Evolutionary conservation across 192 early-diverging fungal species (phyloP).

Genomic region (Gaertneriomyces semiglobifer): DNA sequence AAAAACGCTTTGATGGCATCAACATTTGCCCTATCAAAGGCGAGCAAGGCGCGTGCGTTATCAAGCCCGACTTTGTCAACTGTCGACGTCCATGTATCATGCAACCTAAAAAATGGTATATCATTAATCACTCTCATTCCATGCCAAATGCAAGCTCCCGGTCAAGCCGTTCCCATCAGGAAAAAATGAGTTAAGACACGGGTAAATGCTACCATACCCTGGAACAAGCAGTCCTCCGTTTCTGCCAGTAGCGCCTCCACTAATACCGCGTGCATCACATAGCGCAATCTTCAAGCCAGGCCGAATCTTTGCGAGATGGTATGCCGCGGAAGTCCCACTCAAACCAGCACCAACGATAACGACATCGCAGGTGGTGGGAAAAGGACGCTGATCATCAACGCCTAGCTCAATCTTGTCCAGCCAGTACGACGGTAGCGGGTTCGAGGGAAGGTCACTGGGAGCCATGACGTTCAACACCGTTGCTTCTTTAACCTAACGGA

Average conservation of each 20-base stretch:
- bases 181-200: too few species aligned
- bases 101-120: slow-evolving; percentile 1
- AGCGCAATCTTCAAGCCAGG: slow-evolving; percentile 36
- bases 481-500: too few species aligned
- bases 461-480: too few species aligned
- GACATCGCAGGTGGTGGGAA: slow-evolving; percentile 19
- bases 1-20: slow-evolving; percentile 19
- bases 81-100: slow-evolving; percentile 20
- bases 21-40: slow-evolving; percentile 31
- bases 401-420: slow-evolving; percentile 16
- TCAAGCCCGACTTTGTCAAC: slow-evolving; percentile 9
- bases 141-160: slow-evolving; percentile 7
- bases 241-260: slow-evolving; percentile 56
- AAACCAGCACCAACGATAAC: slow-evolving; percentile 45
- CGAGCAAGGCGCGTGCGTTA: slow-evolving; percentile 14
- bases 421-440: slow-evolving; percentile 28
- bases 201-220: slow-evolving; percentile 1
- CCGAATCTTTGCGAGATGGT: slow-evolving; percentile 34
- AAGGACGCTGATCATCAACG: not conserved
- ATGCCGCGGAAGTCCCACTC: slow-evolving; percentile 40
- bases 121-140: slow-evolving; percentile 5
- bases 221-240: slow-evolving; percentile 52
- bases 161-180: too few species aligned
- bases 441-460: not conserved
- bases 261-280: slow-evolving; percentile 43